These are phyloP conservation scores for Eimeria acervulina DNA, from an alignment of 169 alveolate species.

Conservation along the genomic window DNA sequence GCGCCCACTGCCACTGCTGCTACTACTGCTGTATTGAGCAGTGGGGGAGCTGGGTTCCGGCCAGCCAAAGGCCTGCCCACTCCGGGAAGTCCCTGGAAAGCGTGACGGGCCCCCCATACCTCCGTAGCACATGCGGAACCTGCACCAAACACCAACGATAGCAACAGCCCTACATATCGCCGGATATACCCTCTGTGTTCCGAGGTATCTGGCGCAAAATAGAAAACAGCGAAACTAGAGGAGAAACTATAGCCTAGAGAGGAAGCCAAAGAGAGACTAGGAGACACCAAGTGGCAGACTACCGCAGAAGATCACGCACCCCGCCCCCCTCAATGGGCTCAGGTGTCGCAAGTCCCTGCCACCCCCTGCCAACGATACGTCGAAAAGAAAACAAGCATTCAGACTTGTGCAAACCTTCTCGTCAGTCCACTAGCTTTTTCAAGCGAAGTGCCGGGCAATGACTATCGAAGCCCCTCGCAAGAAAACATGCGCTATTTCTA, in stretches of 20 bases:
- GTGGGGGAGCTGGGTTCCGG: conserved; percentile 28
- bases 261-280: not conserved
- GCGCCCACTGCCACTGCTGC: conserved; percentile 66
- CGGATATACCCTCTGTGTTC: not conserved
- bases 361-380: not conserved
- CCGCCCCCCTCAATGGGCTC: not conserved
- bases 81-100: conserved; percentile 59
- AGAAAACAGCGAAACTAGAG: not conserved
- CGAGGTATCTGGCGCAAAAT: not conserved
- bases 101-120: conserved; percentile 74
- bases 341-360: not conserved
- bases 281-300: not conserved
- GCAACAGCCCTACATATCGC: not conserved
- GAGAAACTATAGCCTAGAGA: not conserved
- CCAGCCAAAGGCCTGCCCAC: conserved; percentile 49
- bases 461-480: not conserved
- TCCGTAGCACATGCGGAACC: conserved; percentile 73
- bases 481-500: not conserved
- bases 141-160: not conserved
- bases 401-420: not conserved
- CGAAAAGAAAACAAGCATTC: not conserved
- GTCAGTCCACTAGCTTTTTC: not conserved
- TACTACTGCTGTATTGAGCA: conserved; percentile 60
- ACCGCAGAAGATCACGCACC: not conserved
- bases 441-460: not conserved